phyloP scores from a whole-genome alignment of 1,284 basidiomycete species.

The Amylostereum areolatum region DNA sequence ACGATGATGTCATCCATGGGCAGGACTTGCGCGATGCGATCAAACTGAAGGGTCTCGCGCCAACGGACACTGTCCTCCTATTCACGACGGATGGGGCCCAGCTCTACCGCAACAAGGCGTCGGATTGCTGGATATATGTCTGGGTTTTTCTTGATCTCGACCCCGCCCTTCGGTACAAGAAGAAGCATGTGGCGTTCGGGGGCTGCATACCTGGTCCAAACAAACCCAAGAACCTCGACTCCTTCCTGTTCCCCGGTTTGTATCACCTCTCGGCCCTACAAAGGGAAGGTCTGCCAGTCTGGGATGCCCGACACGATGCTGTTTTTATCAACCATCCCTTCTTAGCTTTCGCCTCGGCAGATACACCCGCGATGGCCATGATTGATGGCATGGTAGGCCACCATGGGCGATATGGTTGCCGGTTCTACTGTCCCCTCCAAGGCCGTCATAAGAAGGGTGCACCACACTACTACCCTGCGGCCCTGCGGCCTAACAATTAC shows the following conservation, averaged over 20 bases:
- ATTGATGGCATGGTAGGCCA: conserved; percentile 27
- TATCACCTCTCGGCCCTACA: conserved; percentile 18
- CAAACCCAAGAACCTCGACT: conserved; percentile 28
- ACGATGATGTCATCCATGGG: not conserved
- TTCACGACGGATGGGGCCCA: conserved; percentile 28
- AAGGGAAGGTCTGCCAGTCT: conserved; percentile 16
- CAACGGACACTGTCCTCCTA: conserved; percentile 21
- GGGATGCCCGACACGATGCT: conserved; percentile 17
- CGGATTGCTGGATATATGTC: conserved; percentile 24
- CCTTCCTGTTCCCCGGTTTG: conserved; percentile 29
- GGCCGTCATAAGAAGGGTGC: conserved; percentile 24
- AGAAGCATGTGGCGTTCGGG: conserved; percentile 19
- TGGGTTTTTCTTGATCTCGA: conserved; percentile 11
- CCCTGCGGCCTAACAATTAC: conserved; percentile 17
- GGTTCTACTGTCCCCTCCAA: conserved; percentile 21
- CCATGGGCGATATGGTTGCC: conserved; percentile 24
- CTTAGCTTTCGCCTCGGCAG: conserved; percentile 10
- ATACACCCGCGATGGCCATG: conserved; percentile 15
- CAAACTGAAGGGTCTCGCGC: conserved; percentile 12
- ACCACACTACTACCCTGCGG: conserved; percentile 25
- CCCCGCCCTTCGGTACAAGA: conserved; percentile 14
- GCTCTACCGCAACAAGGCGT: conserved; percentile 25
- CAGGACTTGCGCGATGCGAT: not conserved
- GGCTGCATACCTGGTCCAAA: conserved; percentile 27
- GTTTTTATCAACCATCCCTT: conserved; percentile 8